phyloP scores from a whole-genome alignment of 139 green algal genomes.

The Coccomyxa sp. region DNA sequence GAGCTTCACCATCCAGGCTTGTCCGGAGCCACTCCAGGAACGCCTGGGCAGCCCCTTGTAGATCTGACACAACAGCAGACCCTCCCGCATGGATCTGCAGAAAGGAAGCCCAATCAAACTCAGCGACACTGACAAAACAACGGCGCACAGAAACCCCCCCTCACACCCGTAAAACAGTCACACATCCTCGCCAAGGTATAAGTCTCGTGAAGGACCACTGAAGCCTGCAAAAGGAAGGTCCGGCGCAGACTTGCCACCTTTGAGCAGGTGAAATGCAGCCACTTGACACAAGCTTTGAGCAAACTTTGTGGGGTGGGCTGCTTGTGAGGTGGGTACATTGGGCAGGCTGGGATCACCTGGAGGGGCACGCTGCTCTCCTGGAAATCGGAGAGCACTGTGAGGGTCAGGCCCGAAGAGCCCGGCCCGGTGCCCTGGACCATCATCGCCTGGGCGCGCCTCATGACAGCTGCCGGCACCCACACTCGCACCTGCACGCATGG shows the following conservation, averaged over 20 bases:
- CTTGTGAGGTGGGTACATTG: background rate
- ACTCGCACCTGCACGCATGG: background rate
- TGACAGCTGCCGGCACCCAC: slow-evolving; percentile 2
- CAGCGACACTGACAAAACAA: background rate
- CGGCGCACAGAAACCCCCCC: background rate
- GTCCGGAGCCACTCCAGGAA: background rate
- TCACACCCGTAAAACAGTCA: background rate
- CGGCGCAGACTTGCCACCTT: background rate
- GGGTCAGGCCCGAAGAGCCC: background rate
- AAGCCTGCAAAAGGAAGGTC: background rate
- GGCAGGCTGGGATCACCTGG: background rate
- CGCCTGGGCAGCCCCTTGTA: background rate
- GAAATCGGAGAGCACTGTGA: background rate
- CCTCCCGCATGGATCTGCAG: background rate
- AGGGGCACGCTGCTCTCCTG: background rate
- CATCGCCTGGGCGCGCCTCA: background rate
- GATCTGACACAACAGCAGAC: background rate
- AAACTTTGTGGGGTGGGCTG: too few species aligned
- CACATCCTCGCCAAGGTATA: background rate
- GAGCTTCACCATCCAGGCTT: background rate
- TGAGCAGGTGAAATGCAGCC: background rate
- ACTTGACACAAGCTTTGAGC: too few species aligned
- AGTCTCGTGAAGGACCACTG: background rate
- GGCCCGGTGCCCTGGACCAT: background rate
- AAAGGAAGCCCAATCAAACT: background rate